Evolutionary conservation across 148 eudicot genomes (phyloP).

Genomic region (Rhododendron griersonianum): DNA sequence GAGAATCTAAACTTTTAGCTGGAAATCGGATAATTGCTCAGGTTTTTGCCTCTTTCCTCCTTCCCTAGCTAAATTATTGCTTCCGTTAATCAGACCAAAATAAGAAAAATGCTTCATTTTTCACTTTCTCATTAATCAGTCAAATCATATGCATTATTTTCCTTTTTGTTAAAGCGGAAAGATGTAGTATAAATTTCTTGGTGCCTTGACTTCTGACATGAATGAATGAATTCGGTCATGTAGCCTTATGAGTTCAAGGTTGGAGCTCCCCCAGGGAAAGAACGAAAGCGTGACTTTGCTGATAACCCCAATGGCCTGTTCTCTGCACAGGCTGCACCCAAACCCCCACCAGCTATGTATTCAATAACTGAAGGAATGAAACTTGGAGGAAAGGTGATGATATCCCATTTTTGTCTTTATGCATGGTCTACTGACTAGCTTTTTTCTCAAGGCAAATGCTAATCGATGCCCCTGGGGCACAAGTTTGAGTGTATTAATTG

Average conservation of each 20-base stretch:
- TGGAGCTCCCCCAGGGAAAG: conserved; percentile 90
- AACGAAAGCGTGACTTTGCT: conserved; percentile 88
- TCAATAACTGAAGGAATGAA: conserved; percentile 81
- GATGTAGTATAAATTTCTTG: background rate
- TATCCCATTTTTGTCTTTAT: background rate
- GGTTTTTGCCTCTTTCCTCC: conserved; percentile 37
- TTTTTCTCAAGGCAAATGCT: background rate
- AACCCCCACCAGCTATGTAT: conserved; percentile 97
- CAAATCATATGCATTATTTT: background rate
- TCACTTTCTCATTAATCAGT: background rate
- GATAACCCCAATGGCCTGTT: conserved; percentile 92
- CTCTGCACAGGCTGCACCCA: conserved; percentile 99
- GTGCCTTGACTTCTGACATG: conserved; percentile 7
- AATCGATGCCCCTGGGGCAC: no score
- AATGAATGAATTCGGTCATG: conserved; percentile 14
- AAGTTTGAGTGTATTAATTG: no score
- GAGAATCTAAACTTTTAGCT: conserved; percentile 94
- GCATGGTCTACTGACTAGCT: background rate
- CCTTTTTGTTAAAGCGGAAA: background rate
- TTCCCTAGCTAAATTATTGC: background rate
- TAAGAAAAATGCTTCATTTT: background rate
- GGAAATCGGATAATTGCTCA: conserved; percentile 93
- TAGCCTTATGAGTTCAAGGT: conserved; percentile 95
- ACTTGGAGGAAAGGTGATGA: conserved; percentile 86
- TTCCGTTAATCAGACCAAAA: background rate